Base-by-base conservation (phyloP, 768 basidiomycete species). In the Hygrophorus russula region DNA sequence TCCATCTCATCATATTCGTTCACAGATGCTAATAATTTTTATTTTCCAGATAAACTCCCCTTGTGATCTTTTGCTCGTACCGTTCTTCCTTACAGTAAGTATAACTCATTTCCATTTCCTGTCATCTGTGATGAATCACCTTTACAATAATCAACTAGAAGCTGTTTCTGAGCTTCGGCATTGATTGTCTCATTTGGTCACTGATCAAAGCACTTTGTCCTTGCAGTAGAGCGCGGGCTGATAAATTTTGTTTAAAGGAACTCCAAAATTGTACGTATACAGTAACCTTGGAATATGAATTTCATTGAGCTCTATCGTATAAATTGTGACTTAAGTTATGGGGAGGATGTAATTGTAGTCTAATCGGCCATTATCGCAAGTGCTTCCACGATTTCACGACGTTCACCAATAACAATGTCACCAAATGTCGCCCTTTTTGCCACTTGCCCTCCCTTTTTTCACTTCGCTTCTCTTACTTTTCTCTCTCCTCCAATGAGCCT, bases 81-180 rank as follows among this genome's bases (percentile, higher is more conserved):
- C n/a, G n/a, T n/a, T n/a, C n/a, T n/a, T n/a, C n/a, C n/a, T n/a
- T n/a, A n/a, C n/a, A n/a, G n/a, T n/a, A n/a, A n/a, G n/a, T n/a
- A n/a, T n/a, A n/a, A n/a, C n/a, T n/a, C n/a, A n/a, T n/a, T n/a
- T n/a, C n/a, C n/a, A n/a, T n/a, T 20, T 15, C 5, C 12, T 8
- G 8, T 29, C 24, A 28, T 41, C 13, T 27, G 15, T 41, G 75
- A 77, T 72, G 72, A 77, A 53, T 53, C 46, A 51, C 49, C 48
- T 58, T 55, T 53, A 67, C 63, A 63, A 73, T 56, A 65, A 80
- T 82, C 80, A 81, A 84, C 82, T 85, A 85, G 82, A 85, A 82
- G 82, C 82, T 85, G 82, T 85, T 85, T 61, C 76, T 81, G 76
- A 85, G 78, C 75, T 69, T 68, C 56, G 71, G 76, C 78, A 44